Percentiles rank a stretch among this genome's conserved stretches.
Evolutionary conservation across 1,139 yeast genomes (phyloP).

Genomic region (Kodamaea arcana): DNA sequence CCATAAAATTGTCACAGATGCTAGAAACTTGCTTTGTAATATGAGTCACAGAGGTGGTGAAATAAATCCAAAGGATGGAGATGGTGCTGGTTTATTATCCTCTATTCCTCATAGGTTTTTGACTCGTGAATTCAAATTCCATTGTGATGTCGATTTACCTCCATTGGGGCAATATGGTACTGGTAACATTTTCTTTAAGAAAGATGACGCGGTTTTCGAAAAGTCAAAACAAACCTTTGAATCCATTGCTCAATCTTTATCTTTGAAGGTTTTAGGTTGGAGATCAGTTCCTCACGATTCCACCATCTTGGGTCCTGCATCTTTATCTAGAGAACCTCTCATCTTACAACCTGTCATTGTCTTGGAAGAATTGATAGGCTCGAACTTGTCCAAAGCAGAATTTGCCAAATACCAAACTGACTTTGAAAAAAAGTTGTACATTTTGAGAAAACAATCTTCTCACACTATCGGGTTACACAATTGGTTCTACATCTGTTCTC

Average conservation of each 20-base stretch:
- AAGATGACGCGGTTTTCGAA: slow-evolving; percentile 62
- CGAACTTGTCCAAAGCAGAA: slow-evolving; percentile 42
- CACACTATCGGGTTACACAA: slow-evolving; percentile 90
- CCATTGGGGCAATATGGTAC: slow-evolving; percentile 85
- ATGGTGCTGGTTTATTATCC: slow-evolving; percentile 96
- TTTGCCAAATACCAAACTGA: slow-evolving; percentile 61
- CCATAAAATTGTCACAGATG: slow-evolving; percentile 93
- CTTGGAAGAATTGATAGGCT: slow-evolving; percentile 47
- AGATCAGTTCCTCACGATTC: slow-evolving; percentile 95
- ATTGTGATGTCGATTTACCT: slow-evolving; percentile 61
- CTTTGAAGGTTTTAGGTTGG: slow-evolving; percentile 88
- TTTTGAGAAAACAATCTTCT: slow-evolving; percentile 84
- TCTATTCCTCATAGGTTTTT: slow-evolving; percentile 89
- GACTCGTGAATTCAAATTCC: slow-evolving; percentile 73
- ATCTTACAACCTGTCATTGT: slow-evolving; percentile 88
- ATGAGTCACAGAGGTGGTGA: slow-evolving; percentile 99
- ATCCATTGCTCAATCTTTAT: slow-evolving; percentile 70
- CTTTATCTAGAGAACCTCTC: slow-evolving; percentile 87
- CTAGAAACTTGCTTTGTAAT: slow-evolving; percentile 80
- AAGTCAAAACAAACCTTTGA: slow-evolving; percentile 76
- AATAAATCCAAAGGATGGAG: slow-evolving; percentile 95
- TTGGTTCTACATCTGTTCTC: slow-evolving; percentile 96
- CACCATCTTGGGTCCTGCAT: slow-evolving; percentile 89
- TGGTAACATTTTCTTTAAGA: slow-evolving; percentile 89
- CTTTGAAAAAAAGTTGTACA: slow-evolving; percentile 80